Percentiles rank a stretch among this genome's conserved stretches.
Evolutionary conservation across 2,329 filamentous ascomycete genomes (phyloP).

Genomic region (Pezicula rhizophila): DNA sequence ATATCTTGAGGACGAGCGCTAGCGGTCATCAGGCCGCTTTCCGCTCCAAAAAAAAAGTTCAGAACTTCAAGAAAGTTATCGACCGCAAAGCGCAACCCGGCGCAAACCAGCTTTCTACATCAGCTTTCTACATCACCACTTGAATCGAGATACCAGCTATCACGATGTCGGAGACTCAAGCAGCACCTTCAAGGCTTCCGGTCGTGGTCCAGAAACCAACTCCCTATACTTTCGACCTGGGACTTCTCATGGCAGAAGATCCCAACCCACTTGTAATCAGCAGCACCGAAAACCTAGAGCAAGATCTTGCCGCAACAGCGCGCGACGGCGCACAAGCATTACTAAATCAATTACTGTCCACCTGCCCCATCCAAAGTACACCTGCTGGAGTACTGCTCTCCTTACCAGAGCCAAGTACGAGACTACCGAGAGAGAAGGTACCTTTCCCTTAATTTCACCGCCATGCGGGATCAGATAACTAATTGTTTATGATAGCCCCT

Average conservation of each 20-base stretch:
- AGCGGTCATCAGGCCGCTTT: conserved; percentile 9
- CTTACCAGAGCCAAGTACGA: conserved; percentile 64
- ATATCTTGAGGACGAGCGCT: not conserved
- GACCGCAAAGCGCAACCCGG: not conserved
- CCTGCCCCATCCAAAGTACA: conserved; percentile 71
- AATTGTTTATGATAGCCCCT: conserved; percentile 45
- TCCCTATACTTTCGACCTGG: conserved; percentile 87
- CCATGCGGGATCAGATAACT: no score
- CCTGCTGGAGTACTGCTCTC: conserved; percentile 67
- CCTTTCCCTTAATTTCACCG: conserved; percentile 1
- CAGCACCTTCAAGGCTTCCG: conserved; percentile 36
- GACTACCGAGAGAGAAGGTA: conserved; percentile 78
- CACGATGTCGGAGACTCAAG: conserved; percentile 5
- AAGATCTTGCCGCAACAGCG: conserved; percentile 64
- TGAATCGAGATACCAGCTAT: not conserved
- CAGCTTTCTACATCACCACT: not conserved
- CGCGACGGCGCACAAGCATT: conserved; percentile 88
- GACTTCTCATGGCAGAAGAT: conserved; percentile 79
- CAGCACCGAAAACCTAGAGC: conserved; percentile 48
- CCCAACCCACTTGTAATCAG: conserved; percentile 70
- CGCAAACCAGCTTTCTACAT: conserved; percentile 1
- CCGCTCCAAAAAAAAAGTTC: conserved; percentile 1
- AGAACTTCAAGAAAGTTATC: not conserved
- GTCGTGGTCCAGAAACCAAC: conserved; percentile 74
- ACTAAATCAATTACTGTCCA: conserved; percentile 89